phyloP scores from a whole-genome alignment of 148 eudicot genomes.

The Rhododendron williamsianum region DNA sequence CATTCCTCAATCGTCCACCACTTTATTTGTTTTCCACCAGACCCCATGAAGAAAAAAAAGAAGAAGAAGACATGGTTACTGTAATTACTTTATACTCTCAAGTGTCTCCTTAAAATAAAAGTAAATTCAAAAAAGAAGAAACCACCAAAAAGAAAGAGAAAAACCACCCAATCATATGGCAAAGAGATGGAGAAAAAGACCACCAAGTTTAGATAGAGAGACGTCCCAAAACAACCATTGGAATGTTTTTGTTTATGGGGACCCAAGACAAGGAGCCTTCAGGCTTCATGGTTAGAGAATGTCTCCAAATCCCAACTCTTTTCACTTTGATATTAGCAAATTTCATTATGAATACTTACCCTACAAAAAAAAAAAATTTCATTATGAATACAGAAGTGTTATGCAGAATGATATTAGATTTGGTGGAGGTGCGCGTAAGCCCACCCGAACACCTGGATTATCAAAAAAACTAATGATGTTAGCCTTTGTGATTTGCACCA shows the following conservation, averaged over 20 bases:
- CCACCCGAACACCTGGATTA: no score
- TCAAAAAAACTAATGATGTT: no score
- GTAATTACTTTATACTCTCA: not conserved
- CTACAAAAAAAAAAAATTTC: no score
- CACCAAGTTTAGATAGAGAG: not conserved
- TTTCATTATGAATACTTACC: not conserved
- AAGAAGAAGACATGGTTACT: not conserved
- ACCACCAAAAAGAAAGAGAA: not conserved
- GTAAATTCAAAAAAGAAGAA: not conserved
- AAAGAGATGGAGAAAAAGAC: not conserved
- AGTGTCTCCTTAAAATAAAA: slow-evolving; percentile 5
- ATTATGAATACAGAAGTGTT: not conserved
- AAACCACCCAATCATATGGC: not conserved
- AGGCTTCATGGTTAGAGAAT: not conserved
- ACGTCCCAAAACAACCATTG: slow-evolving; percentile 3
- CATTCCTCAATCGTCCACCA: slow-evolving; percentile 53
- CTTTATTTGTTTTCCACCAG: slow-evolving; percentile 20
- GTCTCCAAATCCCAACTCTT: not conserved
- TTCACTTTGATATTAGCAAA: not conserved
- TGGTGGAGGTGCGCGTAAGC: no score
- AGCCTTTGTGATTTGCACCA: no score
- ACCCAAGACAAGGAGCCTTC: slow-evolving; percentile 11
- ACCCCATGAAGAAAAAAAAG: not conserved
- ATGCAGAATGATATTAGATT: not conserved
- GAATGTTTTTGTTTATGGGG: slow-evolving; percentile 15